Evolutionary conservation across 768 basidiomycete genomes (phyloP).

Genomic region (Boletus bicolor): DNA sequence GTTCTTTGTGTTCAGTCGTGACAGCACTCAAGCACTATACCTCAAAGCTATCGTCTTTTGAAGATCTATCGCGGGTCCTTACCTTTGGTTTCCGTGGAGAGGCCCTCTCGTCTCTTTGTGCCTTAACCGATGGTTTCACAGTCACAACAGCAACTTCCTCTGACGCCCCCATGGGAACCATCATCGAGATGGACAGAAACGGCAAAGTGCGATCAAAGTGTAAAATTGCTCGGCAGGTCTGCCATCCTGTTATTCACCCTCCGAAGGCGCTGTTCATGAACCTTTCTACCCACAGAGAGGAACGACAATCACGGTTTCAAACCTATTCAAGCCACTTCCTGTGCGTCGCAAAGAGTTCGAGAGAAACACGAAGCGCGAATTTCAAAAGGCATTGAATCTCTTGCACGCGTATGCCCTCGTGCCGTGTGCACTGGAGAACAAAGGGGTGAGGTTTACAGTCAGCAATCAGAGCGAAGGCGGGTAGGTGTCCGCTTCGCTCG

Average conservation of each 20-base stretch:
- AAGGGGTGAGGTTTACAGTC: constrained; percentile 70
- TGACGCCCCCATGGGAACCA: constrained; percentile 75
- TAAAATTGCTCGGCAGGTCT: constrained; percentile 76
- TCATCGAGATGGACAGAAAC: constrained; percentile 65
- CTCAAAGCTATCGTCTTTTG: constrained; percentile 79
- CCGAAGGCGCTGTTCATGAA: not conserved
- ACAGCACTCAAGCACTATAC: constrained; percentile 90
- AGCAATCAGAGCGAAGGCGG: constrained; percentile 68
- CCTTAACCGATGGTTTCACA: constrained; percentile 64
- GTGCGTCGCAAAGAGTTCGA: constrained; percentile 92
- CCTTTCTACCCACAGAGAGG: constrained; percentile 56
- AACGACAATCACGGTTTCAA: constrained; percentile 72
- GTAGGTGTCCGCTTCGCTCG: constrained; percentile 39
- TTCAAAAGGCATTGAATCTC: constrained; percentile 76
- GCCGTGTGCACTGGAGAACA: constrained; percentile 57
- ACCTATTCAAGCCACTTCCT: constrained; percentile 77
- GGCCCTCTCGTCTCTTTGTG: constrained; percentile 91
- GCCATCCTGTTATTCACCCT: constrained; percentile 11
- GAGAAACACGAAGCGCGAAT: constrained; percentile 86
- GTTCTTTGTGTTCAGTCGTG: not conserved
- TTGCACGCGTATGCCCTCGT: constrained; percentile 88
- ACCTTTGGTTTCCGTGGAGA: constrained; percentile 97
- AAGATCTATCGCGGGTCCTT: constrained; percentile 65
- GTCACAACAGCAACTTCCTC: constrained; percentile 71
- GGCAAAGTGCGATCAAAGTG: constrained; percentile 58